Percentiles rank a stretch among this genome's conserved stretches.
Evolutionary conservation across 2,329 filamentous ascomycete species (phyloP).

Genomic region (Nemania abortiva): DNA sequence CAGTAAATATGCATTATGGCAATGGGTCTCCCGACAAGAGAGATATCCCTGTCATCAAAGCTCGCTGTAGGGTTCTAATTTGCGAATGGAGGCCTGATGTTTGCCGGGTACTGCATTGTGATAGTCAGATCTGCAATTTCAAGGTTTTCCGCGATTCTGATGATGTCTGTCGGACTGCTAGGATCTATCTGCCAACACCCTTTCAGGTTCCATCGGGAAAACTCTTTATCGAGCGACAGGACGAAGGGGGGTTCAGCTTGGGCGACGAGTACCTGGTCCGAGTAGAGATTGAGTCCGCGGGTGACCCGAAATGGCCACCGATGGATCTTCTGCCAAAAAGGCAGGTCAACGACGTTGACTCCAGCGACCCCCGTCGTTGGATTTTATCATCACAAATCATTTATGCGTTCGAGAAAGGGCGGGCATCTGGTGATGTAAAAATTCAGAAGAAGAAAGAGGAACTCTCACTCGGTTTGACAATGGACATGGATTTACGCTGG

Average conservation of each 20-base stretch:
- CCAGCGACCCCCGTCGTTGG: slow-evolving; percentile 47
- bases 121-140: slow-evolving; percentile 67
- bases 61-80: slow-evolving; percentile 60
- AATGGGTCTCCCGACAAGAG: slow-evolving; percentile 52
- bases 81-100: slow-evolving; percentile 52
- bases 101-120: slow-evolving; percentile 62
- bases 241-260: slow-evolving; percentile 61
- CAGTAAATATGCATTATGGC: slow-evolving; percentile 53
- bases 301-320: slow-evolving; percentile 65
- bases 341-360: slow-evolving; percentile 46
- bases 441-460: slow-evolving; percentile 48
- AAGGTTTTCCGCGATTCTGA: slow-evolving; percentile 62
- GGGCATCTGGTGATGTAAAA: slow-evolving; percentile 45
- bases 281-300: slow-evolving; percentile 65
- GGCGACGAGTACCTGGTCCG: slow-evolving; percentile 63
- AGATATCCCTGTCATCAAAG: slow-evolving; percentile 53
- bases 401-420: slow-evolving; percentile 50
- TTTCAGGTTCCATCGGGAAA: slow-evolving; percentile 66
- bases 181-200: slow-evolving; percentile 61
- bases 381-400: slow-evolving; percentile 46
- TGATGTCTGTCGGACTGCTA: slow-evolving; percentile 60
- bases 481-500: slow-evolving; percentile 53
- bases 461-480: slow-evolving; percentile 41
- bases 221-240: slow-evolving; percentile 62
- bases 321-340: slow-evolving; percentile 54